Base-by-base conservation (phyloP, 768 basidiomycete genomes). In the Trametes coccinea region DNA sequence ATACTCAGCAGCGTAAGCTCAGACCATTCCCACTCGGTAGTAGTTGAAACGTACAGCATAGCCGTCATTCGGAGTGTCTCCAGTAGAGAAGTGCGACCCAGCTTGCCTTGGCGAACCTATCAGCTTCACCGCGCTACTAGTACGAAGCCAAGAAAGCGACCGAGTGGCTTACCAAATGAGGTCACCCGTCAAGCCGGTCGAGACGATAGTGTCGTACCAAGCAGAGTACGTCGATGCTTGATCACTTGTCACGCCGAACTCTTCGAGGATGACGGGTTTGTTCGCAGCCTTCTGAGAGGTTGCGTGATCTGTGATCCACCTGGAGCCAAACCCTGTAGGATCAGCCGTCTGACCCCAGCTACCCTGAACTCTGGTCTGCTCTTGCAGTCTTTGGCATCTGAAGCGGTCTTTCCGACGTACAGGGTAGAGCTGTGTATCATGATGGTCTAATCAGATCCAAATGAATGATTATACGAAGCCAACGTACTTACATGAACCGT, bases 231-330 rank as follows among this genome's bases (percentile, higher is more conserved):
- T 80, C 0, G 76, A 70, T 0, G 76, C 62, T 65, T 84, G 83
- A 66, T 68, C 76, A 59, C 61, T 71, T 0, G 84, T 83, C 4
- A 87, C 80, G 37, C 86, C 86, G 65, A 86, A 88, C 64, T 88
- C 88, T 68, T 89, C 87, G 44, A 86, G 63, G 64, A 88, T 79
- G 9, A 84, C 85, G 3, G 88, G 85, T 71, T 90, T 89, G 66
- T 80, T 79, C 44, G 72, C 74, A 4, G 71, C 73, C 53, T 75
- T 79, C 70, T 83, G 81, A 5, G 82, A 77, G 0, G 78, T 70
- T 13, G 80, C 79, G 70, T 89, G 87, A 72, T 87, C 84, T 1
- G 73, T 71, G 67, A 89, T 87, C 86, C 87, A 89, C 53, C 83
- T 78, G 5, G 72, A 72, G 45, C 85, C 85, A 81, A 82, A 88